A percentile compares a stretch with the other conserved stretches of the same genome.
Conservation (phyloP, 2,329 filamentous ascomycete genomes). For the Aureobasidium mangrovei region DNA sequence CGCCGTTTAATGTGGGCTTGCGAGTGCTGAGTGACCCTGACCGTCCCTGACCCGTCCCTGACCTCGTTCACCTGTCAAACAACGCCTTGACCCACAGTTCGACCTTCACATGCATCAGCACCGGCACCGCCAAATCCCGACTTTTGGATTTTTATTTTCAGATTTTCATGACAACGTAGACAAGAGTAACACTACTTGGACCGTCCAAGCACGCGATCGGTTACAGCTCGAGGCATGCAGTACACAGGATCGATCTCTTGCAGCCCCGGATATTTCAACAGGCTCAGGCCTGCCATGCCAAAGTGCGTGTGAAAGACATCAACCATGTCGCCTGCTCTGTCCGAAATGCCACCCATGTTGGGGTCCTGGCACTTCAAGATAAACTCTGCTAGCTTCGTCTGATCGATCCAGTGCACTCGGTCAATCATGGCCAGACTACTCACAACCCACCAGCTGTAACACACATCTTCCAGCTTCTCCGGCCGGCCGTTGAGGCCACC, state of each 20-base stretch:
- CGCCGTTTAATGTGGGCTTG: not conserved
- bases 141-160: not conserved
- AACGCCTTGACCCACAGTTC: constrained; percentile 4
- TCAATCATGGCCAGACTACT: constrained; percentile 85
- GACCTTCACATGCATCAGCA: not conserved
- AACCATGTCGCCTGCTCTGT: constrained; percentile 87
- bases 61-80: not conserved
- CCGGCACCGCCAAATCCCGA: too few species aligned
- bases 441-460: constrained; percentile 98
- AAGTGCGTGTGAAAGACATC: constrained; percentile 96
- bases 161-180: not conserved
- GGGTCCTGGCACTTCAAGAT: constrained; percentile 84
- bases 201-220: constrained; percentile 1
- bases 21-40: not conserved
- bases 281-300: constrained; percentile 76
- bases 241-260: constrained; percentile 82
- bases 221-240: constrained; percentile 11
- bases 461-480: constrained; percentile 93
- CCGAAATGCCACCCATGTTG: constrained; percentile 75
- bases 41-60: not conserved
- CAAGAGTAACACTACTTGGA: not conserved
- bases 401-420: constrained; percentile 87
- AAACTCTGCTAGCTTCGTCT: constrained; percentile 65
- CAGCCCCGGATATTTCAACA: constrained; percentile 68
- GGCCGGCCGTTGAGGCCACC: constrained; percentile 90